phyloP scores from a whole-genome alignment of 2,329 filamentous ascomycete genomes.

The Allantophomopsis cytisporea region DNA sequence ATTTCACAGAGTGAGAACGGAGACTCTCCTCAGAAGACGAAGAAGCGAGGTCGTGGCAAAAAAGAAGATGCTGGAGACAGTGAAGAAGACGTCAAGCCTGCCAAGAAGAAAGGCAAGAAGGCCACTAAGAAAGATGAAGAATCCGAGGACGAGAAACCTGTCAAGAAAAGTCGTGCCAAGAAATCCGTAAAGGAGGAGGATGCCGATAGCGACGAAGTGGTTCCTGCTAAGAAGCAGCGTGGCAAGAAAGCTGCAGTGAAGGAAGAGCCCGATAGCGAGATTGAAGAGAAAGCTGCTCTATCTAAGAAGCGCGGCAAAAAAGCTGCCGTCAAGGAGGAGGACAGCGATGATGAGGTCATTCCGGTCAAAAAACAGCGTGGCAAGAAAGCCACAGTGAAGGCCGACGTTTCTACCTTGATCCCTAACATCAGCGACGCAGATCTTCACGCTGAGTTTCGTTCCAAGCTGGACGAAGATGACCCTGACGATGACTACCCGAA shows the following conservation, averaged over 20 bases:
- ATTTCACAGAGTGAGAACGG: not conserved
- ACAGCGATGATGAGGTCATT: slow-evolving; percentile 5
- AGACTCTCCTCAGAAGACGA: slow-evolving; percentile 15
- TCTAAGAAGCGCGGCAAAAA: slow-evolving; percentile 11
- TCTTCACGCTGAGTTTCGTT: slow-evolving; percentile 8
- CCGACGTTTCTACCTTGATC: slow-evolving; percentile 4
- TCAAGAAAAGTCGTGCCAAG: slow-evolving; percentile 13
- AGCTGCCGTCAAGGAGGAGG: slow-evolving; percentile 4
- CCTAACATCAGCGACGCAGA: no score
- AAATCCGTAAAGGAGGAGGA: slow-evolving; percentile 14
- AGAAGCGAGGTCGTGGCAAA: slow-evolving; percentile 21
- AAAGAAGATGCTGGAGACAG: slow-evolving; percentile 3
- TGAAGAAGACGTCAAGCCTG: slow-evolving; percentile 12
- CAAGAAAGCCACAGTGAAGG: slow-evolving; percentile 13
- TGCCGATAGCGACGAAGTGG: slow-evolving; percentile 15
- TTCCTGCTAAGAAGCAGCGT: slow-evolving; percentile 11
- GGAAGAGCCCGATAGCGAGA: slow-evolving; percentile 5
- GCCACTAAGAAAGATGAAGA: slow-evolving; percentile 17
- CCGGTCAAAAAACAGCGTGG: slow-evolving; percentile 9
- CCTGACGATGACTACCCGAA: slow-evolving; percentile 13
- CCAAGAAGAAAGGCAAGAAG: slow-evolving; percentile 14
- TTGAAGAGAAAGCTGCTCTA: slow-evolving; percentile 7
- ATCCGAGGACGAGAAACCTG: slow-evolving; percentile 14
- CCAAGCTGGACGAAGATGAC: slow-evolving; percentile 11
- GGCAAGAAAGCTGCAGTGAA: slow-evolving; percentile 19